A percentile compares a stretch with the other conserved stretches of the same genome.
phyloP scores from a whole-genome alignment of 2,329 filamentous ascomycete genomes.

The Ramularia collo-cygni region DNA sequence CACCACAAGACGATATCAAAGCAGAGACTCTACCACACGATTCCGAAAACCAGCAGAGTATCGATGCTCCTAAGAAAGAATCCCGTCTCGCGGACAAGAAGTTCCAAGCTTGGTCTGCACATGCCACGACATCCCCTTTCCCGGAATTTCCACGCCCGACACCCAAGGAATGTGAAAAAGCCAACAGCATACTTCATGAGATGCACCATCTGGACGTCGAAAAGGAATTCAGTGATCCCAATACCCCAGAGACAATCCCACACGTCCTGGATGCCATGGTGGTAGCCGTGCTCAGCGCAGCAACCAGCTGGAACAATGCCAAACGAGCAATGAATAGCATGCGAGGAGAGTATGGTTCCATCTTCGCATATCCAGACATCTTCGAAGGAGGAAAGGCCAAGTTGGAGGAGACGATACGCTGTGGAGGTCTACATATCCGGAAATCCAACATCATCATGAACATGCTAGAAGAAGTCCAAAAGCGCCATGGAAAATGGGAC shows the following conservation, averaged over 20 bases:
- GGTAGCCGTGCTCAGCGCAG: conserved; percentile 5
- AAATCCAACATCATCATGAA: conserved; percentile 4
- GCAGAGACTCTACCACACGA: no score
- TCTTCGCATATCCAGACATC: conserved; percentile 4
- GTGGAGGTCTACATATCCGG: conserved; percentile 3
- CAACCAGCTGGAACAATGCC: conserved; percentile 8
- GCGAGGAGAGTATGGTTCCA: conserved; percentile 3
- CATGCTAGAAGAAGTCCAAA: conserved; percentile 2
- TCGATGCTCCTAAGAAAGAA: no score
- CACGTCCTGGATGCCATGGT: conserved; percentile 6
- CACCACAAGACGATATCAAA: no score
- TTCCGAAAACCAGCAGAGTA: no score
- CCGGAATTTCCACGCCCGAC: background rate
- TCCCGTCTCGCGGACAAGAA: background rate
- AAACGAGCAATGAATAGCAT: conserved; percentile 7
- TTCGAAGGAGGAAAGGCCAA: background rate
- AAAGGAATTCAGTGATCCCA: background rate
- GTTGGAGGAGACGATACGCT: conserved; percentile 1
- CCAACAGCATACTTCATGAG: background rate
- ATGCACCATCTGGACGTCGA: background rate
- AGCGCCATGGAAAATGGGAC: conserved; percentile 7
- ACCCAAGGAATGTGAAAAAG: background rate
- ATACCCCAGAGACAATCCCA: conserved; percentile 1
- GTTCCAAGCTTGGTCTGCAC: background rate
- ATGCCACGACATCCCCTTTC: background rate